These are phyloP conservation scores for Globisporangium megalacanthum DNA, from an alignment of 352 stramenopile species.

Conservation along the genomic window DNA sequence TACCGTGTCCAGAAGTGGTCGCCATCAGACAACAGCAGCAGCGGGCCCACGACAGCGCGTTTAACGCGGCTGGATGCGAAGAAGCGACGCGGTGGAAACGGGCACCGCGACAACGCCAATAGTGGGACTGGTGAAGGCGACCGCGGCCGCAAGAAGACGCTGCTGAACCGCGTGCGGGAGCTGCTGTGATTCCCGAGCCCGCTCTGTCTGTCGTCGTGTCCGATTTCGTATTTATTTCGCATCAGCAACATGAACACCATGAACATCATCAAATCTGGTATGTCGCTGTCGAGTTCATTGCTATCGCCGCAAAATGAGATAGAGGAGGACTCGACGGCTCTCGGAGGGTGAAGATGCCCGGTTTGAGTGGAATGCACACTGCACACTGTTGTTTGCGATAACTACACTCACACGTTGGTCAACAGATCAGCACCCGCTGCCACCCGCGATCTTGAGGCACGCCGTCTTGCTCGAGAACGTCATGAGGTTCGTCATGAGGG, in stretches of 20 bases:
- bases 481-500: constrained; percentile 25
- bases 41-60: neutral
- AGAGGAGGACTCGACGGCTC: too few relatives aligned
- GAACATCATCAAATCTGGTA: neutral
- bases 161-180: constrained; percentile 5
- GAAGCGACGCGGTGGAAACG: constrained; percentile 11
- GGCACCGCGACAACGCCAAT: constrained; percentile 3
- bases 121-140: too few relatives aligned
- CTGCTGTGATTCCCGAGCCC: constrained; percentile 8
- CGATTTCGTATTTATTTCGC: neutral
- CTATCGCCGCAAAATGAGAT: too few relatives aligned
- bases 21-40: neutral
- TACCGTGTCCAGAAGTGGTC: constrained; percentile 2
- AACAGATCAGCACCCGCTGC: constrained; percentile 39
- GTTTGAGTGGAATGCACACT: too few relatives aligned
- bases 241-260: neutral
- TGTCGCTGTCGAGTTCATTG: too few relatives aligned
- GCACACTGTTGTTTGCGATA: too few relatives aligned
- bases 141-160: neutral
- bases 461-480: constrained; percentile 16
- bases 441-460: constrained; percentile 13
- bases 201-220: neutral
- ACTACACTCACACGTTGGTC: constrained; percentile 60
- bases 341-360: too few relatives aligned
- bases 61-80: constrained; percentile 1